These are phyloP conservation scores for Leccinum boreale DNA, from an alignment of 768 basidiomycete genomes.

Conservation along the genomic window DNA sequence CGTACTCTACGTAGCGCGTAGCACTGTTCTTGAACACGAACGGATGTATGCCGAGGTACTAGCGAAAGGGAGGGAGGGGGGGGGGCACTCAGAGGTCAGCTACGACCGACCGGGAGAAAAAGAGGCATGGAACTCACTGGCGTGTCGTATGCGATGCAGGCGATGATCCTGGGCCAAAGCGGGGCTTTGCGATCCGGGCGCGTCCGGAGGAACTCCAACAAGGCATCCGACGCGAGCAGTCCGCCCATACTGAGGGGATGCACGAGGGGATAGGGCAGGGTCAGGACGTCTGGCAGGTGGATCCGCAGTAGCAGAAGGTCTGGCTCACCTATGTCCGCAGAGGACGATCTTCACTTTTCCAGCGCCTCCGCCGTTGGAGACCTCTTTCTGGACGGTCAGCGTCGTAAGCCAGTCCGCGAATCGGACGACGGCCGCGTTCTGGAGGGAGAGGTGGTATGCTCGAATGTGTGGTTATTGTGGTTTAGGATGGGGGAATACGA, in stretches of 20 bases:
- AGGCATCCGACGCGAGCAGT: conserved; percentile 79
- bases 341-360: conserved; percentile 74
- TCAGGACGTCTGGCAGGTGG: not conserved
- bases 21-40: conserved; percentile 81
- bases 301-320: not conserved
- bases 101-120: not conserved
- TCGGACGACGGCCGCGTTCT: conserved; percentile 78
- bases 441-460: conserved; percentile 1
- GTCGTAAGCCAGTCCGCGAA: conserved; percentile 93
- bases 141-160: conserved; percentile 84
- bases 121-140: conserved; percentile 52
- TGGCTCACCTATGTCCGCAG: conserved; percentile 79
- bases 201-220: conserved; percentile 66
- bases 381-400: conserved; percentile 83
- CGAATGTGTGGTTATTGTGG: not conserved
- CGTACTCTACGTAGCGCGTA: conserved; percentile 70
- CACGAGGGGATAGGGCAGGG: not conserved
- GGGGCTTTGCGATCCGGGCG: conserved; percentile 63
- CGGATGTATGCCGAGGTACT: conserved; percentile 90
- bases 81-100: not conserved
- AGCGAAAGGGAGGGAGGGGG: not conserved
- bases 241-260: conserved; percentile 80
- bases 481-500: conserved; percentile 25
- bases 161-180: conserved; percentile 87
- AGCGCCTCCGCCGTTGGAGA: conserved; percentile 72